These are phyloP conservation scores for Apiospora sp. DNA, from an alignment of 2,329 filamentous ascomycete genomes.

Conservation along the genomic window DNA sequence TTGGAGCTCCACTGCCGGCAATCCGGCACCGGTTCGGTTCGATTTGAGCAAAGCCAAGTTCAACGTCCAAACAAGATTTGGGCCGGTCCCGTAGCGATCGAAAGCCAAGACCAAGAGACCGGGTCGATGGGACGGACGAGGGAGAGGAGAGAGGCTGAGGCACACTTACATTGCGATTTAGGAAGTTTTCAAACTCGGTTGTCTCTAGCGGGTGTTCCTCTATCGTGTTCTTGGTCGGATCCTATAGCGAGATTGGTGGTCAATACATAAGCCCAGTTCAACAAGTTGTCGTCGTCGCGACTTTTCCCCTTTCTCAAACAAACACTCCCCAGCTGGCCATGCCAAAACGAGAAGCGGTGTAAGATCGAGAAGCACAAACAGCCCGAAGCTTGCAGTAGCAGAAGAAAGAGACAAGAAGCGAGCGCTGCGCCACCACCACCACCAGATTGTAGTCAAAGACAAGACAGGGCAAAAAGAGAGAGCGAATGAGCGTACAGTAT, in stretches of 20 bases:
- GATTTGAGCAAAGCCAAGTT: constrained; percentile 7
- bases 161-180: constrained; percentile 55
- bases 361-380: not conserved
- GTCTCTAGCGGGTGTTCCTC: constrained; percentile 60
- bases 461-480: constrained; percentile 23
- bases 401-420: not conserved
- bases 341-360: not conserved
- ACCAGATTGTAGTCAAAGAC: not conserved
- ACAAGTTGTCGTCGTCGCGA: constrained; percentile 3
- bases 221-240: constrained; percentile 55
- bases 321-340: not conserved
- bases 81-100: constrained; percentile 7
- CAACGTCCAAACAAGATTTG: constrained; percentile 20
- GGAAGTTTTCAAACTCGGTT: constrained; percentile 67
- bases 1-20: constrained; percentile 7
- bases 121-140: constrained; percentile 1
- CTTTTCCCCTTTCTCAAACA: not conserved
- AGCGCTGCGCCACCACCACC: not conserved
- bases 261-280: not conserved
- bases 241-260: constrained; percentile 45
- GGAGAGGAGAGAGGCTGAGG: not conserved
- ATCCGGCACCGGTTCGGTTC: not conserved
- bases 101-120: constrained; percentile 15
- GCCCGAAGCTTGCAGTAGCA: not conserved
- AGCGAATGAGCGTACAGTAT: constrained; percentile 54